Evolutionary conservation across 164 flowering plant genomes (phyloP), one percentile per base, ranked within the genome.

Genomic region (Chimonanthus salicifolius): DNA sequence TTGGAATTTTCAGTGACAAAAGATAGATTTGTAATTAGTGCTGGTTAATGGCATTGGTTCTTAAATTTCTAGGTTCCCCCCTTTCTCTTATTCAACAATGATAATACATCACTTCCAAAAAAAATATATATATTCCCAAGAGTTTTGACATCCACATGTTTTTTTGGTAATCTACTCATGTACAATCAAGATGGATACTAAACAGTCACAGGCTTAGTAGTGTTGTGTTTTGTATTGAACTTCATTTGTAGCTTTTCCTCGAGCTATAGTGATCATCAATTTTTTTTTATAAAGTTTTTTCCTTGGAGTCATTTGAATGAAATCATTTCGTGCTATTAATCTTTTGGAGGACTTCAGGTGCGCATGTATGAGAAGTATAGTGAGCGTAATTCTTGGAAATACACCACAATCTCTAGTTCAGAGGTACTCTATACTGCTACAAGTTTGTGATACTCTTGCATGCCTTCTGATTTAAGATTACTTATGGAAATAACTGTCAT

Each of bases 331-430:
- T 66, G 9, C 7, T 45, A 10, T 20, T 63, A 63, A 63, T 33
- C 45, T 67, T 60, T 71, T 54, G 16, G 60, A 71, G 73, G 69
- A 75, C 13, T 78, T 64, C 76, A 95, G 99, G 99, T 93, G 62
- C 91, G 95, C 48, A 88, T 95, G 99, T 95, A 95, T 82, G 86
- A 95, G 79, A 89, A 74, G 74, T 93, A 89, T 74, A 76, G 98
- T 75, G 99, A 95, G 79, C 87, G 86, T 68, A 93, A 84, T 72
- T 85, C 88, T 51, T 93, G 87, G 97, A 91, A 82, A 80, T 85
- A 64, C 70, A 13, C 88, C 50, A 82, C 88, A 47, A 73, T 95
- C 64, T 95, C 99, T 64, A 72, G 82, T 77, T 93, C 99, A 68
- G 94, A 87, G 94, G 99, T 95, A 87, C 54, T 64, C 58, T 16